Evolutionary conservation across 129 eudicot species (phyloP).

Genomic region (Arctium minus): DNA sequence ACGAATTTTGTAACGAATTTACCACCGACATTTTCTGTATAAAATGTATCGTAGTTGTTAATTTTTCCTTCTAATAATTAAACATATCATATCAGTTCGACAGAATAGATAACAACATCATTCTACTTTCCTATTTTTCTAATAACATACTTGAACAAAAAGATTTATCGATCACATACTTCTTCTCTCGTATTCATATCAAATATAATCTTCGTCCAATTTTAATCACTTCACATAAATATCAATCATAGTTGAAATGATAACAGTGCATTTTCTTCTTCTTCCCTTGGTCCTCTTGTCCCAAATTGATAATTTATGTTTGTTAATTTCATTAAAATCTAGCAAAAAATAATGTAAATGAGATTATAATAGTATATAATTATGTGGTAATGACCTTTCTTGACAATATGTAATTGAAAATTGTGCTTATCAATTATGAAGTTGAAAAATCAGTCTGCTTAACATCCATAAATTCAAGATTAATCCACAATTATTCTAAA

Average conservation of each 20-base stretch:
- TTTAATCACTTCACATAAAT: not conserved
- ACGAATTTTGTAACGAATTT: not conserved
- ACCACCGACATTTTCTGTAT: not conserved
- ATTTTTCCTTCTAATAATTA: not conserved
- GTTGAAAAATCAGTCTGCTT: not conserved
- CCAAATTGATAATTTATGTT: not conserved
- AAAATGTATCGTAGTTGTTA: not conserved
- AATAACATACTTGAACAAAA: not conserved
- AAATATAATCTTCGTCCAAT: not conserved
- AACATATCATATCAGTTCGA: slow-evolving; percentile 1
- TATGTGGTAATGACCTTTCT: too few species aligned
- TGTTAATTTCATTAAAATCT: not conserved
- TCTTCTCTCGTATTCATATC: not conserved
- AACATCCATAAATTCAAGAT: not conserved
- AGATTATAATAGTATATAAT: not conserved
- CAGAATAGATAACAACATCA: not conserved
- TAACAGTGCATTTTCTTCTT: not conserved
- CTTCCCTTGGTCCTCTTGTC: not conserved
- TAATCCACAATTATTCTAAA: not conserved
- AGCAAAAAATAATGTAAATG: not conserved
- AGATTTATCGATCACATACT: not conserved
- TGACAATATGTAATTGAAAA: too few species aligned
- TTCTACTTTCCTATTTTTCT: not conserved
- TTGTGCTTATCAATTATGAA: not conserved
- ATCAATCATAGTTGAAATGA: not conserved